Evolutionary conservation across 208 protist species (phyloP).

Genomic region (Angomonas desouzai): DNA sequence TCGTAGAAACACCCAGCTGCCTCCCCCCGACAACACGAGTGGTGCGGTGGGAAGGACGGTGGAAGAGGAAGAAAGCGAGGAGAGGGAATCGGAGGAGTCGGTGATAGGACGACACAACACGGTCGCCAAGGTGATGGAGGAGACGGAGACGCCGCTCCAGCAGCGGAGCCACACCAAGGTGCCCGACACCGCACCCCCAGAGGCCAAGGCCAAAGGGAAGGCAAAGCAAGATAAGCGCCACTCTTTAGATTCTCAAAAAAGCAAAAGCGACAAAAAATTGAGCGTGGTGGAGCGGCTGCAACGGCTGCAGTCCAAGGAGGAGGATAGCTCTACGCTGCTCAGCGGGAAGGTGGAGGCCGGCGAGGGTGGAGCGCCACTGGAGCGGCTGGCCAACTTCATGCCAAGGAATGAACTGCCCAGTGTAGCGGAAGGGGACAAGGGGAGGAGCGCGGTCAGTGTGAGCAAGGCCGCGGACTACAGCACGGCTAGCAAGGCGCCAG

Average conservation of each 20-base stretch:
- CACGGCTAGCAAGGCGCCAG: background rate
- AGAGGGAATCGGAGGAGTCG: background rate
- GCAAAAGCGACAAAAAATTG: background rate
- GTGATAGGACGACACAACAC: background rate
- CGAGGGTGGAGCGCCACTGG: background rate
- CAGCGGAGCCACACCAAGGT: constrained; percentile 4
- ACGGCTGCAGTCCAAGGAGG: background rate
- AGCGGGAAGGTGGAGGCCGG: background rate
- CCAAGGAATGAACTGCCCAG: background rate
- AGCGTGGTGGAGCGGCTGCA: background rate
- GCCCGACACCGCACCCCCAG: too few relatives aligned
- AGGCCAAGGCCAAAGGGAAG: too few relatives aligned
- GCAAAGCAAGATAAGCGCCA: background rate
- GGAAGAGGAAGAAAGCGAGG: background rate
- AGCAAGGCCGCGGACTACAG: constrained; percentile 3
- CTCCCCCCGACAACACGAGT: background rate
- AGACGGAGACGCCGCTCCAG: background rate
- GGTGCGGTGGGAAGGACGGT: too few relatives aligned
- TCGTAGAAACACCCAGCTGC: background rate
- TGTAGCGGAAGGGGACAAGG: background rate
- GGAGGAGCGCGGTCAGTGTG: background rate
- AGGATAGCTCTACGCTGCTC: background rate
- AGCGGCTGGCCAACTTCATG: background rate
- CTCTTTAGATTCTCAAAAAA: background rate
- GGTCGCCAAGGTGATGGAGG: background rate